These are phyloP conservation scores for Penicillium nordicum DNA, from an alignment of 2,329 filamentous ascomycete genomes.

Conservation along the genomic window DNA sequence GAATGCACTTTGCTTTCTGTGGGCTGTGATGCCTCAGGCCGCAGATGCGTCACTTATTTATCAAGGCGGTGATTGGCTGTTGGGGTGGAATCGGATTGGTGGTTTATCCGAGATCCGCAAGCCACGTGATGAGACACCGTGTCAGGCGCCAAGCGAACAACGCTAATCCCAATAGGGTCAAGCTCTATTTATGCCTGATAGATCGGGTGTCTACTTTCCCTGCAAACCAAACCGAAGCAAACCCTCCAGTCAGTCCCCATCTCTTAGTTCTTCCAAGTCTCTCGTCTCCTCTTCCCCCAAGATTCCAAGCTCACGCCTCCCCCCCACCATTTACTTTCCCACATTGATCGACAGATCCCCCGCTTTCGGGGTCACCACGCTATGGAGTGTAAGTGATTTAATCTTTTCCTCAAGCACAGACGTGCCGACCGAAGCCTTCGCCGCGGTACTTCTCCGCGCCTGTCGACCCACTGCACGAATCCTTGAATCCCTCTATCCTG, in stretches of 20 bases:
- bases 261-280: slow-evolving; percentile 38
- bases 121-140: slow-evolving; percentile 16
- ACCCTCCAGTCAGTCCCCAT: slow-evolving; percentile 29
- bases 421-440: slow-evolving; percentile 32
- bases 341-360: slow-evolving; percentile 34
- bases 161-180: slow-evolving; percentile 14
- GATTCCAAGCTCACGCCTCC: slow-evolving; percentile 14
- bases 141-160: slow-evolving; percentile 18
- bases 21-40: slow-evolving; percentile 26
- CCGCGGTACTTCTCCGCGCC: slow-evolving; percentile 40
- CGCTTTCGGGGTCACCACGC: slow-evolving; percentile 48
- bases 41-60: slow-evolving; percentile 18
- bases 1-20: slow-evolving; percentile 24
- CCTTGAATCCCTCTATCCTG: slow-evolving; percentile 23
- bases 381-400: slow-evolving; percentile 58
- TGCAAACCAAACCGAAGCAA: slow-evolving; percentile 18
- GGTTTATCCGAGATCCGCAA: neutral
- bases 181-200: slow-evolving; percentile 24
- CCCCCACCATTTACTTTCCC: slow-evolving; percentile 31
- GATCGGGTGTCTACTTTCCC: slow-evolving; percentile 22
- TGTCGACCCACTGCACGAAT: slow-evolving; percentile 39
- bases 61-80: slow-evolving; percentile 18
- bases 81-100: neutral
- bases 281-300: slow-evolving; percentile 31
- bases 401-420: slow-evolving; percentile 29